phyloP scores from a whole-genome alignment of 106 monocot species.

The Allium sativum region DNA sequence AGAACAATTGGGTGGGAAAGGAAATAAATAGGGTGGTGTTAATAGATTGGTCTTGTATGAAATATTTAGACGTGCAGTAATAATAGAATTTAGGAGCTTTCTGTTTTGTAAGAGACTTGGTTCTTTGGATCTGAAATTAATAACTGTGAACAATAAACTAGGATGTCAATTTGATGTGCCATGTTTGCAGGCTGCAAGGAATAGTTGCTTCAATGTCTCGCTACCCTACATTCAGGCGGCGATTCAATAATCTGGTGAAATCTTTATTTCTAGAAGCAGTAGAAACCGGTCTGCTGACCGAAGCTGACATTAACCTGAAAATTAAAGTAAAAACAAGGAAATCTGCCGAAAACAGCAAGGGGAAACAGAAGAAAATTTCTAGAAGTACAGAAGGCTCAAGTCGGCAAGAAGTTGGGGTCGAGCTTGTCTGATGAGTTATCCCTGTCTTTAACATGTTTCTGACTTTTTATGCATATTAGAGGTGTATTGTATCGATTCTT shows the following conservation, averaged over 20 bases:
- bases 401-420: neutral
- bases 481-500: too few relatives aligned
- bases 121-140: too few relatives aligned
- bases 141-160: too few relatives aligned
- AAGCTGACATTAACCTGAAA: neutral
- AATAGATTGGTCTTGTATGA: too few relatives aligned
- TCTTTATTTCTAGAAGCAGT: conserved; percentile 31
- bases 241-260: conserved; percentile 40
- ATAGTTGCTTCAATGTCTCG: conserved; percentile 42
- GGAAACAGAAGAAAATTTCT: conserved; percentile 2
- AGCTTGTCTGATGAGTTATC: conserved; percentile 1
- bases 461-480: too few relatives aligned
- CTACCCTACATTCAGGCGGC: conserved; percentile 36
- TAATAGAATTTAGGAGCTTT: too few relatives aligned
- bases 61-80: too few relatives aligned
- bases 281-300: conserved; percentile 9
- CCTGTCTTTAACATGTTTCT: too few relatives aligned
- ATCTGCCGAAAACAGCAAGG: neutral
- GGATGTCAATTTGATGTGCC: too few relatives aligned
- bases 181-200: conserved; percentile 34
- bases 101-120: too few relatives aligned
- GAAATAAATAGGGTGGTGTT: too few relatives aligned
- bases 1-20: too few relatives aligned
- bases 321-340: conserved; percentile 6
- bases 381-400: neutral